Evolutionary conservation across 176 grass and related monocot genomes (phyloP), one percentile per base, ranked within the genome.

Genomic region (Aegilops speltoides): DNA sequence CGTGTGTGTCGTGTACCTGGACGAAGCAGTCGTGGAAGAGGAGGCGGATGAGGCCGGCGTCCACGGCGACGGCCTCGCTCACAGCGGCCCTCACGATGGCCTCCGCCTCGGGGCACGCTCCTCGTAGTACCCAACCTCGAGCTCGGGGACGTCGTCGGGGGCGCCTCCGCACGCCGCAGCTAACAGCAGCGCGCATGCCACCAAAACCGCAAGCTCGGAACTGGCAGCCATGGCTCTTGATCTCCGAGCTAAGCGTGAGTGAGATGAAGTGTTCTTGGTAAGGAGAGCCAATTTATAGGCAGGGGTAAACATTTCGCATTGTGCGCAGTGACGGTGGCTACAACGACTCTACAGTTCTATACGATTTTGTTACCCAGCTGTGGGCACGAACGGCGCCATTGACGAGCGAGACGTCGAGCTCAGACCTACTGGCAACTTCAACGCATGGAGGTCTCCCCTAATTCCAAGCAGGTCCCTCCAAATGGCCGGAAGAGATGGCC

Each of bases 1-100:
- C 5, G 14, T 19, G 7, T 20, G 5, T 56, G 24, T 28, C 28
- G 28, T 4, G 2, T 81, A 89, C 90, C 83, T 85, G 7, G 71
- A 92, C 90, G 16, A 89, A 87, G 79, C 84, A 92, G 65, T 92
- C 87, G 31, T 92, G 91, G 34, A 89, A 92, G 12, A 77, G 60
- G 20, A 92, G 68, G 33, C 91, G 67, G 79, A 92, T 80, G 10
- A 92, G 69, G 6, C 79, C 72, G 22, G 45, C 13, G 14, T 89
- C 32, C 41, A 28, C 16, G 0, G 22, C 37, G 4, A 94, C 7
- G 5, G 86, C 89, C 22, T 82, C 73, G 50, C 10, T 83, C 9
- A 88, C 87, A 4, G 29, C 20, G n/a, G 65, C 74, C 50, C 54
- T 70, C 37, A 89, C 89, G 15, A 89, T 83, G 7, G 5, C 19